Percentiles rank a stretch among this genome's conserved stretches.
These are phyloP conservation scores for Fusarium solani-melongenae DNA, from an alignment of 2,329 filamentous ascomycete species.

Conservation along the genomic window DNA sequence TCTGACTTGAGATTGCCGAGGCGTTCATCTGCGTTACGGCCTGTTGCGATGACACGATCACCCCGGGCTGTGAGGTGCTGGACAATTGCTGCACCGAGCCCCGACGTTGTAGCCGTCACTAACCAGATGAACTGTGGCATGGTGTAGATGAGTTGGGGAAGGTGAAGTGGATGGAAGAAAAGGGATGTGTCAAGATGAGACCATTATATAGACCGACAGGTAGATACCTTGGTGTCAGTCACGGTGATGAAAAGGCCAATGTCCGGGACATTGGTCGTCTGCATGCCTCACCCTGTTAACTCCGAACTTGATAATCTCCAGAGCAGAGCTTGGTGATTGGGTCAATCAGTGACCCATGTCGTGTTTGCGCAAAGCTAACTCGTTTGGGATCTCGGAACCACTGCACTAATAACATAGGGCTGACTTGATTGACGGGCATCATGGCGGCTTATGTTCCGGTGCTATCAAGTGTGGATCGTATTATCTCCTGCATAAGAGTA, in stretches of 20 bases:
- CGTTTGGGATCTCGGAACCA: not conserved
- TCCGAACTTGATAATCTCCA: not conserved
- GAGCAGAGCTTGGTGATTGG: not conserved
- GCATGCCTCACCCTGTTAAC: not conserved
- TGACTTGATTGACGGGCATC: not conserved
- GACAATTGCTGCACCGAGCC: slow-evolving; percentile 43
- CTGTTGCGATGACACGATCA: slow-evolving; percentile 47
- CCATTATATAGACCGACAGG: not conserved
- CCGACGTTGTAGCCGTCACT: slow-evolving; percentile 48
- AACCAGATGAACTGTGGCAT: slow-evolving; percentile 42
- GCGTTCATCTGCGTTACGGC: slow-evolving; percentile 40
- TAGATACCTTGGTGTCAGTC: not conserved
- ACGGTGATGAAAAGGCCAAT: not conserved
- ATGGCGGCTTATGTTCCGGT: not conserved
- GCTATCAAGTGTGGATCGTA: not conserved
- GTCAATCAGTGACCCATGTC: not conserved
- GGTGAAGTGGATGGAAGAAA: not conserved
- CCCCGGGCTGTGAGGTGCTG: slow-evolving; percentile 37
- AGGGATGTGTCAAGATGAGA: not conserved
- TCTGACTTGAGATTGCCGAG: slow-evolving; percentile 43
- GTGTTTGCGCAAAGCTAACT: not conserved
- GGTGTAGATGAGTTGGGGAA: not conserved
- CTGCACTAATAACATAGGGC: not conserved
- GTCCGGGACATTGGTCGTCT: not conserved
- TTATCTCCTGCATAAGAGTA: not conserved